Conservation (phyloP, 1,139 yeast genomes). For the Blastobotrys arbuscula region DNA sequence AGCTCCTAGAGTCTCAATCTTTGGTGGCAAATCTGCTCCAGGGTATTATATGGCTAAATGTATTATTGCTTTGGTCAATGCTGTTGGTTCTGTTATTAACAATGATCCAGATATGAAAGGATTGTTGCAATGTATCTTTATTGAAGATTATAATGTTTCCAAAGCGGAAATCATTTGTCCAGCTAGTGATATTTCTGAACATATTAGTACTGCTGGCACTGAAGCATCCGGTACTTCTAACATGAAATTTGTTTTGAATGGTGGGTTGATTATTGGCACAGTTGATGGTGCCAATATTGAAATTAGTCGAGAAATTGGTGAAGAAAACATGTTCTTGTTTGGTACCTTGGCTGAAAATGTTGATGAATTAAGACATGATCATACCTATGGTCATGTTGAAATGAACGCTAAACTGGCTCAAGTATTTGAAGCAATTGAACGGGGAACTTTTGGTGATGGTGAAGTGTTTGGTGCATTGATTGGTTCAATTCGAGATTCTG, state of each 20-base stretch:
- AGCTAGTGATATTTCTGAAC: conserved; percentile 87
- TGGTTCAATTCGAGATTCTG: conserved; percentile 56
- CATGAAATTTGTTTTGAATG: conserved; percentile 92
- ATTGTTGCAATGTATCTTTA: conserved; percentile 75
- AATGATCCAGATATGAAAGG: conserved; percentile 69
- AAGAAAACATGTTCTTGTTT: conserved; percentile 84
- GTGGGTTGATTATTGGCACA: conserved; percentile 91
- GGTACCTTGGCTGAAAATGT: conserved; percentile 89
- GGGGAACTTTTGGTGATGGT: conserved; percentile 67
- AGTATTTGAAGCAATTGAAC: conserved; percentile 65
- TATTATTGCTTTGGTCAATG: conserved; percentile 76
- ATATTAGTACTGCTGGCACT: conserved; percentile 97
- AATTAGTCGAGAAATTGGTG: conserved; percentile 89
- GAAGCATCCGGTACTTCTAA: conserved; percentile 96
- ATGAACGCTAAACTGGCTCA: conserved; percentile 48
- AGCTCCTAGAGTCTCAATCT: conserved; percentile 71
- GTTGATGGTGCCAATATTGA: conserved; percentile 97
- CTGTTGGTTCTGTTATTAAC: conserved; percentile 77
- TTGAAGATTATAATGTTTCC: conserved; percentile 90
- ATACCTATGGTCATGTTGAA: conserved; percentile 44
- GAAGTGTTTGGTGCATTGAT: conserved; percentile 63
- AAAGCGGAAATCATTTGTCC: conserved; percentile 90
- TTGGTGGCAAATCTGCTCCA: conserved; percentile 97
- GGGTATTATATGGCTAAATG: conserved; percentile 94
- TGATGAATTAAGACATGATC: conserved; percentile 75